Evolutionary conservation across 75 land plant genomes (phyloP), one percentile per base, ranked within the genome.

Genomic region (Larix kaempferi): DNA sequence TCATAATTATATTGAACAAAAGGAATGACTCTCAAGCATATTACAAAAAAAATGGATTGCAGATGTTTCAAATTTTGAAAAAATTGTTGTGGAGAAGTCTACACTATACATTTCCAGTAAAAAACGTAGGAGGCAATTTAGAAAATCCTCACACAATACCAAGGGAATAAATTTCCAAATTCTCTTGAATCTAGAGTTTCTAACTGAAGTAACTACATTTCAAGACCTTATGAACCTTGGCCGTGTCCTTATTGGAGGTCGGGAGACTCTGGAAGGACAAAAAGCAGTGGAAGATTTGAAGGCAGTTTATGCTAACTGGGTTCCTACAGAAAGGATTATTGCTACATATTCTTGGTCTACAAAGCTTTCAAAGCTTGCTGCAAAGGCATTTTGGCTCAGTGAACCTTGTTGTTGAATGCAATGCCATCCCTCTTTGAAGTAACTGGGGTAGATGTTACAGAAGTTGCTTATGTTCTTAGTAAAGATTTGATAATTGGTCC

Each of bases 261-360:
- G 85, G 26, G 60, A 69, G 73, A 83, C 85, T 5, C 85, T 83
- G 21, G 82, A 52, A 19, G 85, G 85, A n/a, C 84, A 83, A 61
- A 80, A 76, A 26, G 85, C 85, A 15, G 82, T 83, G 15, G 74
- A 63, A 33, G 63, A 82, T 35, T 60, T 83, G 41, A 83, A 29
- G 33, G 33, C 0, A 29, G 0, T 29, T 29, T 29, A 29, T 29
- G 33, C 33, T 29, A 29, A 29, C 72, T 83, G 82, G 85, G 85
- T 83, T 10, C 78, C 85, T 4, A 73, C 64, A 44, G 85, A 83
- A 41, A 72, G 83, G 63, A 83, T 83, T 37, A 59, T 83, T 77
- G 80, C 85, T 62, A 83, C 82, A 58, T 79, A 83, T 58, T 39
- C 79, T 0, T 83, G 85, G 85, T 80, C 83, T 66, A 82, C 85